Conservation (phyloP, 306 rosid species). For the Leucaena leucocephala region DNA sequence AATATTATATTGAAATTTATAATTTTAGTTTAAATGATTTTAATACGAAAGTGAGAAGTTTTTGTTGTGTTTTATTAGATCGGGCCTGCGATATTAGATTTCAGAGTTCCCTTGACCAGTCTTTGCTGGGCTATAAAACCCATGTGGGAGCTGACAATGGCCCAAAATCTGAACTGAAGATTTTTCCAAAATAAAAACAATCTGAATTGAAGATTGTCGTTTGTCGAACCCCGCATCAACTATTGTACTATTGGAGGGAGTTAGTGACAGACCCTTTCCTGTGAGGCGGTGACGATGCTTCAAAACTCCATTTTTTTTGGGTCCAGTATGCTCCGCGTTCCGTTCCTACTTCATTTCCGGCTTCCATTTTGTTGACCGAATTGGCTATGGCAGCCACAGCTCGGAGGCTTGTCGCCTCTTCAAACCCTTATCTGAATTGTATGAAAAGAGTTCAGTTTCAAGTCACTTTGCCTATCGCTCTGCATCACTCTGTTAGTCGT, state of each 20-base stretch:
- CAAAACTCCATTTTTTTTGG: neutral
- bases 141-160: neutral
- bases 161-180: neutral
- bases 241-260: neutral
- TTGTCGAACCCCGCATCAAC: neutral
- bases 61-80: too few species aligned
- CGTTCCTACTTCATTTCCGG: neutral
- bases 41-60: too few species aligned
- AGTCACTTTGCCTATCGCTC: slow-evolving; percentile 22
- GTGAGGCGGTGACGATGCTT: neutral
- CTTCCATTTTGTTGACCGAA: neutral
- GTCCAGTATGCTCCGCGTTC: neutral
- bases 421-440: slow-evolving; percentile 30
- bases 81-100: too few species aligned
- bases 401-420: slow-evolving; percentile 40
- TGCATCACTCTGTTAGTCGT: neutral
- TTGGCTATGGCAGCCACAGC: slow-evolving; percentile 37
- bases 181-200: too few species aligned
- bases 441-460: slow-evolving; percentile 11
- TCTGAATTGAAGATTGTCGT: neutral
- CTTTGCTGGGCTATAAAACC: too few species aligned
- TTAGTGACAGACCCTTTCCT: too few species aligned
- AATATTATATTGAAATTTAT: too few species aligned
- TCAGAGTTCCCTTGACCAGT: too few species aligned
- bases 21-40: too few species aligned